phyloP scores from a whole-genome alignment of 1,284 basidiomycete genomes.

The Naganishia albida region DNA sequence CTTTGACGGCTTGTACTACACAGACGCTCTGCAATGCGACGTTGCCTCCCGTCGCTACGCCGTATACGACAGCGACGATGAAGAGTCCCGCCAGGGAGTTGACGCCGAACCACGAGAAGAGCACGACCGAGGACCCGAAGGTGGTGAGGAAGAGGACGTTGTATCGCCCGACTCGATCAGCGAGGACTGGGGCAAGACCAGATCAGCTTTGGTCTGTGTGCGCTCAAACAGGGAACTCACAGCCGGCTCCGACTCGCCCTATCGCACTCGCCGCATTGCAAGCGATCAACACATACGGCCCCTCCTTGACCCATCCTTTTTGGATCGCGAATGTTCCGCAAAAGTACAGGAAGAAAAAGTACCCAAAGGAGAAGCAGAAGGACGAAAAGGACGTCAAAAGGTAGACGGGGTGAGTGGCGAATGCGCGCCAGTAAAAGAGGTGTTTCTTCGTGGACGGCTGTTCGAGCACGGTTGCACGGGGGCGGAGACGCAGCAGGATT shows the following conservation, averaged over 20 bases:
- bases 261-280: conserved; percentile 42
- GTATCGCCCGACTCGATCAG: conserved; percentile 41
- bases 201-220: neutral
- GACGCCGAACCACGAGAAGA: conserved; percentile 43
- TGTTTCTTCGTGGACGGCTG: conserved; percentile 34
- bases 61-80: conserved; percentile 42
- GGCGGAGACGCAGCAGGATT: conserved; percentile 42
- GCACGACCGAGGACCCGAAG: conserved; percentile 38
- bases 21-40: conserved; percentile 46
- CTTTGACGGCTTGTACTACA: conserved; percentile 38
- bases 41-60: conserved; percentile 42
- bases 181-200: conserved; percentile 32
- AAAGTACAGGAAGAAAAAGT: conserved; percentile 44
- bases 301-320: conserved; percentile 39
- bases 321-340: conserved; percentile 45
- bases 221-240: conserved; percentile 35
- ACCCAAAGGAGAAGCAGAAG: conserved; percentile 41
- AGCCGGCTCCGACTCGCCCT: conserved; percentile 41
- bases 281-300: conserved; percentile 47
- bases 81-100: conserved; percentile 38
- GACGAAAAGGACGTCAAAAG: conserved; percentile 37
- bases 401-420: conserved; percentile 40
- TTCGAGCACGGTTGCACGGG: conserved; percentile 36
- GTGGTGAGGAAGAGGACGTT: conserved; percentile 42
- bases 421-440: conserved; percentile 42